Evolutionary conservation across 768 basidiomycete species (phyloP).

Genomic region (Amanita muscaria): DNA sequence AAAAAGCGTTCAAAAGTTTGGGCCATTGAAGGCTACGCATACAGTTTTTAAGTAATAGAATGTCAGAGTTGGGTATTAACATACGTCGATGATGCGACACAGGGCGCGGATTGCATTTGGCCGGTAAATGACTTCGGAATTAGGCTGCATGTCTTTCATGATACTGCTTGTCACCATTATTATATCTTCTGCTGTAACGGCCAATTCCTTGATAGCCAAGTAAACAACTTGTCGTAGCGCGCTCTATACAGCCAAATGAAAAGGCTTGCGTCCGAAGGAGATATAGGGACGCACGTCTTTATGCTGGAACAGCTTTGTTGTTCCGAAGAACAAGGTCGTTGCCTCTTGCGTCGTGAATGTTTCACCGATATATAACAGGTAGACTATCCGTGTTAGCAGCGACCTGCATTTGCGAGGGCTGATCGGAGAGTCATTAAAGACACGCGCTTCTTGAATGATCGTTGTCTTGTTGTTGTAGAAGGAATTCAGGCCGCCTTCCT

Average conservation of each 20-base stretch:
- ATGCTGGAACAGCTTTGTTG: constrained; percentile 97
- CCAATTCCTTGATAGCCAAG: constrained; percentile 95
- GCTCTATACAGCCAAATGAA: constrained; percentile 40
- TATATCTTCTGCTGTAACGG: constrained; percentile 93
- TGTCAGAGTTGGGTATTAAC: constrained; percentile 23
- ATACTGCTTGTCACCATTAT: constrained; percentile 99
- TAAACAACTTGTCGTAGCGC: constrained; percentile 97
- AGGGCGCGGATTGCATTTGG: constrained; percentile 96
- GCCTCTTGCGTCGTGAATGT: constrained; percentile 93
- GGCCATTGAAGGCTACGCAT: constrained; percentile 85
- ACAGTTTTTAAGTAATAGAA: neutral
- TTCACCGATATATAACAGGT: constrained; percentile 94
- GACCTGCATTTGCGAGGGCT: constrained; percentile 96
- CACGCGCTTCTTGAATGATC: constrained; percentile 94
- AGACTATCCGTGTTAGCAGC: constrained; percentile 92
- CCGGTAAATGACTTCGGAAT: constrained; percentile 96
- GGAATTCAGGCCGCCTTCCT: constrained; percentile 85
- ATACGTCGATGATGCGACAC: constrained; percentile 93
- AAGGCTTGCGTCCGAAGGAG: neutral
- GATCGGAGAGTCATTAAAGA: constrained; percentile 99
- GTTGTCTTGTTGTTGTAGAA: constrained; percentile 98
- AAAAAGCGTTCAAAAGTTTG: constrained; percentile 99
- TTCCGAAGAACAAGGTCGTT: constrained; percentile 96
- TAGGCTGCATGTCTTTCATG: constrained; percentile 99
- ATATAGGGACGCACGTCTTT: constrained; percentile 74